Evolutionary conservation across 805 yeast species (phyloP), one percentile per base, ranked within the genome.

Genomic region (Myxozyma sirexii): DNA sequence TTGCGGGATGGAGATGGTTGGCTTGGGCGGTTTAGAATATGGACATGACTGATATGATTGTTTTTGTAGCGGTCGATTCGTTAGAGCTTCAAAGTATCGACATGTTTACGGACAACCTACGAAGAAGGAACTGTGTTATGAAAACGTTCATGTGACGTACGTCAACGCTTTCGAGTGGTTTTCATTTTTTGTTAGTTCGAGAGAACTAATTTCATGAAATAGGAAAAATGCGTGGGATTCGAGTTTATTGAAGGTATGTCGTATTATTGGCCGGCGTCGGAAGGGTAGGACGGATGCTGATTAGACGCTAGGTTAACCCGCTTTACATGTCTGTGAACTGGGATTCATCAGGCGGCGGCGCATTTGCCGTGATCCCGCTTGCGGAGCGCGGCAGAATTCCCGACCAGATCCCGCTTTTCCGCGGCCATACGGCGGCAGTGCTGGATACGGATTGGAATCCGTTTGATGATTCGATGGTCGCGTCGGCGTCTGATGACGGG

Each of bases 141-240:
- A 88, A 68, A 88, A 88, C 73, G 76, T 77, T 27, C 74, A 76
- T 33, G 68, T 77, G 47, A 74, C 75, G 71, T 71, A 56, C 13
- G 72, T 57, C 12, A 6, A 6, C 33, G 6, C 33, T 29, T 29
- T 29, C 10, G 10, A 7, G 6, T 29, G 33, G 33, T 10, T 29
- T 29, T 29, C 10, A 6, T n/a, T n/a, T n/a, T n/a, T n/a, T n/a
- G n/a, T n/a, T n/a, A n/a, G n/a, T n/a, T n/a, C n/a, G n/a, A n/a
- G n/a, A n/a, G n/a, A n/a, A n/a, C n/a, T n/a, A n/a, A n/a, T n/a
- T n/a, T n/a, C n/a, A n/a, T n/a, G n/a, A n/a, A n/a, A n/a, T 57
- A 88, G 96, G 67, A 86, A 89, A 71, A 92, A 91, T 71, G 99
- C 98, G 1, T 94, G 97, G 89, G 99, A 94, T 74, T 88, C 97